A percentile compares a stretch with the other conserved stretches of the same genome.
Conservation (phyloP, 345 rosid species). For the Cochlearia excelsa region DNA sequence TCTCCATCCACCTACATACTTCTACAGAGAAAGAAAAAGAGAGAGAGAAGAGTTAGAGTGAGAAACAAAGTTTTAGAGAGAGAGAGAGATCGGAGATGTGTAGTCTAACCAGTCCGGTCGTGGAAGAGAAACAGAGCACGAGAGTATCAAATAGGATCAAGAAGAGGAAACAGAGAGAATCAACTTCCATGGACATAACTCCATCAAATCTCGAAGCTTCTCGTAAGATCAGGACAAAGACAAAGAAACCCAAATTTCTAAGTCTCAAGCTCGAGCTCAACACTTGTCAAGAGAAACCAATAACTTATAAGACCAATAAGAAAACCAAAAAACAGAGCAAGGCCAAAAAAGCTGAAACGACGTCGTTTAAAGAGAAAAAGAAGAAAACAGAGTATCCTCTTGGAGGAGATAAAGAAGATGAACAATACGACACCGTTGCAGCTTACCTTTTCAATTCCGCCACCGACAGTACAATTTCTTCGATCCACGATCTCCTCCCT, state of each 20-base stretch:
- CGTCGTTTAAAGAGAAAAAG: slow-evolving; percentile 18
- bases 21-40: slow-evolving; percentile 20
- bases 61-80: slow-evolving; percentile 15
- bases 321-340: slow-evolving; percentile 33
- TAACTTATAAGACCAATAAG: slow-evolving; percentile 20
- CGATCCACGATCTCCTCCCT: slow-evolving; percentile 60
- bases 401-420: slow-evolving; percentile 29
- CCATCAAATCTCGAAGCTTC: slow-evolving; percentile 31
- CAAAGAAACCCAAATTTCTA: slow-evolving; percentile 64
- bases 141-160: slow-evolving; percentile 21
- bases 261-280: slow-evolving; percentile 52
- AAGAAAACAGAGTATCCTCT: slow-evolving; percentile 17
- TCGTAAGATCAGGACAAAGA: slow-evolving; percentile 53
- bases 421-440: slow-evolving; percentile 50
- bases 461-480: slow-evolving; percentile 44
- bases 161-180: slow-evolving; percentile 26
- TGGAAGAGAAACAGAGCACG: slow-evolving; percentile 23
- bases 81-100: slow-evolving; percentile 37
- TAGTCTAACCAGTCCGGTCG: slow-evolving; percentile 26
- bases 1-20: slow-evolving; percentile 24
- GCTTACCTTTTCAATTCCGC: slow-evolving; percentile 49
- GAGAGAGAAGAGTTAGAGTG: slow-evolving; percentile 15
- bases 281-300: slow-evolving; percentile 23
- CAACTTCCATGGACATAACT: slow-evolving; percentile 16
- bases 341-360: neutral